Evolutionary conservation across 768 basidiomycete species (phyloP).

Genomic region (Gelatoporia subvermispora): DNA sequence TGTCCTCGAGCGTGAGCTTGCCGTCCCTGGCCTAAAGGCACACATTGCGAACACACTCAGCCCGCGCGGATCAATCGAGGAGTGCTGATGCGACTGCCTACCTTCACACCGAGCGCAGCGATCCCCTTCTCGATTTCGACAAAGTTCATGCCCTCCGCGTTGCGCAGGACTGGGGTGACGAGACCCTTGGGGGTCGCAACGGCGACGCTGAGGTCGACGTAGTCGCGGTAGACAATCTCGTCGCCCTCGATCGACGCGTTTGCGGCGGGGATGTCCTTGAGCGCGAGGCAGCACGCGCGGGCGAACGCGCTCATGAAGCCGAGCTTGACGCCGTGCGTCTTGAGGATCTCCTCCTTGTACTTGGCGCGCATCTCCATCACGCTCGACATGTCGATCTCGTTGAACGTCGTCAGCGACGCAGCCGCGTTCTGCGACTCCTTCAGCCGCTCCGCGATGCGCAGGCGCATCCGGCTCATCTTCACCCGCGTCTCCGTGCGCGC

Average conservation of each 20-base stretch:
- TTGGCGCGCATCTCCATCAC: conserved; percentile 88
- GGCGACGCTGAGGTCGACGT: conserved; percentile 90
- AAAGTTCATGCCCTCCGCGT: conserved; percentile 82
- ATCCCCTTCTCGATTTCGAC: conserved; percentile 94
- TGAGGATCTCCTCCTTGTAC: conserved; percentile 89
- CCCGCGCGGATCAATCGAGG: too few relatives aligned
- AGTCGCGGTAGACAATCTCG: conserved; percentile 89
- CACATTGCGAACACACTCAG: too few relatives aligned
- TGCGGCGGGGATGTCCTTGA: conserved; percentile 89
- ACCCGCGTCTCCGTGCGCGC: conserved; percentile 86
- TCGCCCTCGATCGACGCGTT: conserved; percentile 95
- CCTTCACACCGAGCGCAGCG: conserved; percentile 86
- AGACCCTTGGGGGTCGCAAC: conserved; percentile 97
- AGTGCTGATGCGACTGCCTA: conserved; percentile 19
- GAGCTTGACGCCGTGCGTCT: conserved; percentile 91
- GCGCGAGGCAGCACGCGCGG: conserved; percentile 74
- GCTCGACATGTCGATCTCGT: conserved; percentile 99
- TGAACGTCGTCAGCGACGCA: conserved; percentile 96
- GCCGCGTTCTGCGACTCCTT: conserved; percentile 98
- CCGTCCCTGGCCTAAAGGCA: conserved; percentile 71
- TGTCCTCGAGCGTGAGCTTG: conserved; percentile 95
- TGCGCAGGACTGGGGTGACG: conserved; percentile 93
- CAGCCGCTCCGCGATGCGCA: conserved; percentile 93
- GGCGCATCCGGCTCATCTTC: conserved; percentile 98
- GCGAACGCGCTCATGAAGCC: conserved; percentile 99